Evolutionary conservation across 768 basidiomycete genomes (phyloP).

Genomic region (Leccinum ochraceum): DNA sequence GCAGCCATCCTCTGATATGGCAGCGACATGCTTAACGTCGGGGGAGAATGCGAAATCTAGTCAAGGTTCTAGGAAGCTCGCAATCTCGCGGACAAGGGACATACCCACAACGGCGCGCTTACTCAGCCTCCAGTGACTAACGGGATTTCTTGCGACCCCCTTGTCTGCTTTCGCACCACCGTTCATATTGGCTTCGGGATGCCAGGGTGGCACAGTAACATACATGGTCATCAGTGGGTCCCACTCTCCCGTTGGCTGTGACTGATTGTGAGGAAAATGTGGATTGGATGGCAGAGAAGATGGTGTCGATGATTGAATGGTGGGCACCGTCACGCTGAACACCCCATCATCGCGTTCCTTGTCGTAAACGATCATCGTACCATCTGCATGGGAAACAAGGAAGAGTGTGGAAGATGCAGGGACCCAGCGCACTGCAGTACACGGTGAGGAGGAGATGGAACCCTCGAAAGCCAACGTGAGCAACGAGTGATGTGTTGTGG

Average conservation of each 20-base stretch:
- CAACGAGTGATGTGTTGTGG: conserved; percentile 2
- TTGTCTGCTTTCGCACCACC: conserved; percentile 52
- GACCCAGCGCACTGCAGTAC: conserved; percentile 91
- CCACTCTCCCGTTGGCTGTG: conserved; percentile 53
- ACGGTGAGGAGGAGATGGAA: conserved; percentile 74
- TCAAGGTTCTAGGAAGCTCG: conserved; percentile 2
- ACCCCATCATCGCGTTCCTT: conserved; percentile 86
- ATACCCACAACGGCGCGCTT: conserved; percentile 70
- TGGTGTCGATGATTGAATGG: conserved; percentile 27
- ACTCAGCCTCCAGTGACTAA: conserved; percentile 87
- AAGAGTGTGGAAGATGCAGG: conserved; percentile 79
- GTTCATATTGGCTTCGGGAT: conserved; percentile 49
- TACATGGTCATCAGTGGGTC: conserved; percentile 75
- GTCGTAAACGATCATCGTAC: conserved; percentile 87
- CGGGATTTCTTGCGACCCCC: conserved; percentile 79
- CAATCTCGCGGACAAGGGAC: conserved; percentile 20
- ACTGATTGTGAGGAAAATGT: conserved; percentile 25
- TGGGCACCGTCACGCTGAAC: conserved; percentile 65
- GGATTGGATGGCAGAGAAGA: conserved; percentile 29
- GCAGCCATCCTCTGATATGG: conserved; percentile 91
- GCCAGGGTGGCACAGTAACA: conserved; percentile 86
- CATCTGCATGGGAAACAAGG: conserved; percentile 85
- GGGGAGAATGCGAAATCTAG: conserved; percentile 92
- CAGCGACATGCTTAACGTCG: conserved; percentile 87
- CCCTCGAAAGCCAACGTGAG: conserved; percentile 46